These are phyloP conservation scores for Psilocybe tampanensis DNA, from an alignment of 768 basidiomycete species.

Conservation along the genomic window DNA sequence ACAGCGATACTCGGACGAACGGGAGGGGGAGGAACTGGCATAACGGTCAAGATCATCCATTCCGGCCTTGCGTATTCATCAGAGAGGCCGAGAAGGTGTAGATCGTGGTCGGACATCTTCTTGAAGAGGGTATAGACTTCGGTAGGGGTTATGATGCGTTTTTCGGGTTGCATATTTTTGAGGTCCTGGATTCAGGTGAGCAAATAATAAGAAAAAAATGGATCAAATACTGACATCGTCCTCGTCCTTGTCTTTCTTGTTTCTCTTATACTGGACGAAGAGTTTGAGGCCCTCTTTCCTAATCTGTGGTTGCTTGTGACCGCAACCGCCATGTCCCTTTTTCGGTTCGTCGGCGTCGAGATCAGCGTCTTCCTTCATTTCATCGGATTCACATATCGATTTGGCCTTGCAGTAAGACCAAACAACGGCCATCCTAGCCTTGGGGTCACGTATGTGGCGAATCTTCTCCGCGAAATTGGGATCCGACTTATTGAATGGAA, in stretches of 20 bases:
- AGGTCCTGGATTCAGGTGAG: constrained; percentile 55
- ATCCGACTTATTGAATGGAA: constrained; percentile 67
- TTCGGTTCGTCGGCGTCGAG: constrained; percentile 74
- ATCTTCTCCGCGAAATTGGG: constrained; percentile 85
- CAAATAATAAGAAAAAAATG: constrained; percentile 1
- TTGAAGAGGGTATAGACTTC: constrained; percentile 95
- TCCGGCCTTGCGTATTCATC: constrained; percentile 97
- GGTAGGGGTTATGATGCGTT: constrained; percentile 77
- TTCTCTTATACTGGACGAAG: constrained; percentile 91
- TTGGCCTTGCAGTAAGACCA: constrained; percentile 89
- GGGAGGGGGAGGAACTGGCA: constrained; percentile 97
- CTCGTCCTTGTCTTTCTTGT: constrained; percentile 92
- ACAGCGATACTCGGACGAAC: constrained; percentile 98
- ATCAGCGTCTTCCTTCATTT: constrained; percentile 83
- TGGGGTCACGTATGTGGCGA: constrained; percentile 83
- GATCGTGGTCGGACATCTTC: constrained; percentile 91
- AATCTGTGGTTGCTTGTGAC: constrained; percentile 85
- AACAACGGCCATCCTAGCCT: constrained; percentile 83
- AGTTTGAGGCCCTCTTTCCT: constrained; percentile 95
- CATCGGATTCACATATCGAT: constrained; percentile 87
- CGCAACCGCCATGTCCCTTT: constrained; percentile 97
- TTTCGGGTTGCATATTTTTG: constrained; percentile 82
- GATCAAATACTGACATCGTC: constrained; percentile 72
- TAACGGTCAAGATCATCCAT: constrained; percentile 99
- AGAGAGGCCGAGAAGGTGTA: constrained; percentile 87